These are phyloP conservation scores for Paecilomyces fulvus DNA, from an alignment of 2,329 filamentous ascomycete species.

Conservation along the genomic window DNA sequence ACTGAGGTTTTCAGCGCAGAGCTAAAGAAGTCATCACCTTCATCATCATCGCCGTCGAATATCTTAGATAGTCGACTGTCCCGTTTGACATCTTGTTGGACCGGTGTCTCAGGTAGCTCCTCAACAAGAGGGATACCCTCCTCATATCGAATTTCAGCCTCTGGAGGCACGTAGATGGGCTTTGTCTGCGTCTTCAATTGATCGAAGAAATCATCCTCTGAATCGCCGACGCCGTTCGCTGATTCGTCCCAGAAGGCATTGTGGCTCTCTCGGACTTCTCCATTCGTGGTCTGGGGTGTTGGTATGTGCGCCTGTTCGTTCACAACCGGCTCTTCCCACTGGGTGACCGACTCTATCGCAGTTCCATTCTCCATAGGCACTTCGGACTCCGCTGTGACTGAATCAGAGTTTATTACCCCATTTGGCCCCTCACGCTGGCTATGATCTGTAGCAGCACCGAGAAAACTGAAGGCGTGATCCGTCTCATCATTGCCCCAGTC, in stretches of 20 bases:
- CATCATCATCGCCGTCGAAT: conserved; percentile 32
- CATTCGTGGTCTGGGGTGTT: conserved; percentile 4
- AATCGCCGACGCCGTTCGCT: conserved; percentile 41
- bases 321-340: background rate
- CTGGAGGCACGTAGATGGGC: conserved; percentile 27
- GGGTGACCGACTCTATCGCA: background rate
- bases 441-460: conserved; percentile 1
- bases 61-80: conserved; percentile 18
- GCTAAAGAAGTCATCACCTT: conserved; percentile 30
- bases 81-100: conserved; percentile 17
- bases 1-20: conserved; percentile 11
- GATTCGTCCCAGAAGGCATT: conserved; percentile 36
- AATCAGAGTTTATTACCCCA: conserved; percentile 11
- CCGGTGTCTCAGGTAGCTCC: conserved; percentile 27
- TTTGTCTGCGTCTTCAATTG: conserved; percentile 38
- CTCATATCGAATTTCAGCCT: conserved; percentile 54
- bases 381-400: conserved; percentile 1
- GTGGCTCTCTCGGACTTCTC: conserved; percentile 8
- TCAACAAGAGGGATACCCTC: conserved; percentile 58
- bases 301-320: background rate
- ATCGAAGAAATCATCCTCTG: conserved; percentile 54
- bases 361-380: background rate
- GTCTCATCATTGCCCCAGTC: conserved; percentile 3
- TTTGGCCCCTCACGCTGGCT: conserved; percentile 7
- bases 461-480: background rate